Evolutionary conservation across 176 grass and related monocot genomes (phyloP), one percentile per base, ranked within the genome.

Genomic region (Ananas comosus): DNA sequence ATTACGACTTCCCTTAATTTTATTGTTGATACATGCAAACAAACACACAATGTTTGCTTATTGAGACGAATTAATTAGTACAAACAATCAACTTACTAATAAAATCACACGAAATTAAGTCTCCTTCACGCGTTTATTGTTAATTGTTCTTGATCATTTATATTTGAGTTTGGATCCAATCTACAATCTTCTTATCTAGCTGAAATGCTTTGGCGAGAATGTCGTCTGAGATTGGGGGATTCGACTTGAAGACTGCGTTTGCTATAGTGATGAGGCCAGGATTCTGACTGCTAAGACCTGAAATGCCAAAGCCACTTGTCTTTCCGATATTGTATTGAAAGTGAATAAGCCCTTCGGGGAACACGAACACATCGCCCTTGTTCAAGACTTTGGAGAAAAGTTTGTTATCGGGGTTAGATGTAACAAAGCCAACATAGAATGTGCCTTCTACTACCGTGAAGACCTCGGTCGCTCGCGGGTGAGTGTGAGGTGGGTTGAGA

Each of bases 401-500:
- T 16, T 63, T 71, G 87, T 90, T 90, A 13, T 81, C 79, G 68
- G 78, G 87, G 70, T 42, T 42, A 42, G 33, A 42, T 4, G 79
- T 78, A 57, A 91, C 84, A 50, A 96, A 90, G n/a, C 91, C 87
- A 1, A 85, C 87, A 0, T 79, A 78, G 9, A 96, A 81, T 11
- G 74, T 69, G 64, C 91, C 91, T 70, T 68, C 28, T 13, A 85
- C 2, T 3, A 94, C 86, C 0, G 75, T 76, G 3, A 89, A 75
- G 21, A 90, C 47, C 80, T 90, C 87, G 6, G 87, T 83, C 24
- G 56, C 87, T 1, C 83, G 80, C 3, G 87, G 87, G 64, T 90
- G 87, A n/a, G 76, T 83, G 72, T 90, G 87, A 61, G 87, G 83
- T 11, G 83, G 87, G 64, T 86, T 90, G 56, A 85, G 83, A 23